phyloP scores from a whole-genome alignment of 139 green algal genomes.

The Micromonas pusilla region DNA sequence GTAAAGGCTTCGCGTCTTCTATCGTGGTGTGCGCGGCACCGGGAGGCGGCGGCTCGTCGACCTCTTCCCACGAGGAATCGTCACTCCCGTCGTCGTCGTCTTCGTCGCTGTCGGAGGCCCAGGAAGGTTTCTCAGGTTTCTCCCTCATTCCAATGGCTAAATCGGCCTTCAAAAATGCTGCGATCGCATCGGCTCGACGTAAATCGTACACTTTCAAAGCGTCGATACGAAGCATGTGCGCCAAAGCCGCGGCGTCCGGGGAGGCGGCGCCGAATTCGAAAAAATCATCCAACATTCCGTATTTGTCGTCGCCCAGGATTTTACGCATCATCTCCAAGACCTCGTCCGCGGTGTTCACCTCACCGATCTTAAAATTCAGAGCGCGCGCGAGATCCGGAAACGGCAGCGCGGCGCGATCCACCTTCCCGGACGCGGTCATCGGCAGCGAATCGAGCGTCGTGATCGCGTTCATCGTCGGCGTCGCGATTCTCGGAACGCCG shows the following conservation, averaged over 20 bases:
- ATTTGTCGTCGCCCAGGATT: neutral
- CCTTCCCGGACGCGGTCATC: neutral
- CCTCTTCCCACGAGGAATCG: too few relatives aligned
- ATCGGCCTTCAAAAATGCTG: too few relatives aligned
- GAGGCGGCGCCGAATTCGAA: neutral
- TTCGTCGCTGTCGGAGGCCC: too few relatives aligned
- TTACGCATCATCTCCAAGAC: neutral
- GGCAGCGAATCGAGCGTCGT: neutral
- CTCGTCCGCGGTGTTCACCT: neutral
- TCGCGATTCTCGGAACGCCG: neutral
- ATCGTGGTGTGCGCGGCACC: too few relatives aligned
- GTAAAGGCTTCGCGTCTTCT: too few relatives aligned
- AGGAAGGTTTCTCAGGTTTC: too few relatives aligned
- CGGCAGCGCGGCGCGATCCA: neutral
- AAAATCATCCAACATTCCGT: neutral
- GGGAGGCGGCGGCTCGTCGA: too few relatives aligned
- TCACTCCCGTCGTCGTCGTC: too few relatives aligned
- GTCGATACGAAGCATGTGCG: neutral
- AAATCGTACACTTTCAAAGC: too few relatives aligned
- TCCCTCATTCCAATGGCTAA: too few relatives aligned
- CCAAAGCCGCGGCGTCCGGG: neutral
- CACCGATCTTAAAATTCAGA: neutral
- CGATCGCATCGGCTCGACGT: too few relatives aligned
- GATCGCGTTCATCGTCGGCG: neutral
- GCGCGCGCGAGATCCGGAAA: neutral